Percentiles rank a stretch among this genome's conserved stretches.
Evolutionary conservation across 2,329 filamentous ascomycete genomes (phyloP).

Genomic region (Colletotrichum sp.): DNA sequence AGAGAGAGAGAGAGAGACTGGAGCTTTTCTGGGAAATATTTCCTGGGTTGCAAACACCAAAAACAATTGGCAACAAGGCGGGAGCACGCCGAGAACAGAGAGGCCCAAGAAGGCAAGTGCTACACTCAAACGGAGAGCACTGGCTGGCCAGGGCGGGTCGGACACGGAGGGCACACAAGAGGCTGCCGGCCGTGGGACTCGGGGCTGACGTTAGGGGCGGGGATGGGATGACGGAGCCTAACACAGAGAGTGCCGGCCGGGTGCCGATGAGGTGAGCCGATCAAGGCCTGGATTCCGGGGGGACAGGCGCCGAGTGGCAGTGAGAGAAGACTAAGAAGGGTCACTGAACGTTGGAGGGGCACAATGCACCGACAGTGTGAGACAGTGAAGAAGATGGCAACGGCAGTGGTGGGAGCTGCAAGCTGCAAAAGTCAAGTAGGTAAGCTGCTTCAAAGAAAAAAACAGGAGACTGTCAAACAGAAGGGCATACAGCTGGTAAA

Average conservation of each 20-base stretch:
- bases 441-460: neutral
- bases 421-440: neutral
- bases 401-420: neutral
- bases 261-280: neutral
- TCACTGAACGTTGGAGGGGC: neutral
- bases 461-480: neutral
- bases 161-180: neutral
- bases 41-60: neutral
- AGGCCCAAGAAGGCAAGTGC: neutral
- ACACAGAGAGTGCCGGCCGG: neutral
- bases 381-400: neutral
- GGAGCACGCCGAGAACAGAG: neutral
- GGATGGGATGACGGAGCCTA: neutral
- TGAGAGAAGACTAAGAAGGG: neutral
- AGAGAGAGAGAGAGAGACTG: neutral
- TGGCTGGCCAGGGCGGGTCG: neutral
- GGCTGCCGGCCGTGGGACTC: neutral
- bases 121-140: neutral
- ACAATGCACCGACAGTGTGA: neutral
- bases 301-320: neutral
- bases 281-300: neutral
- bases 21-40: neutral
- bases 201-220: constrained; percentile 5
- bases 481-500: constrained; percentile 3
- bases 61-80: neutral